Percentiles rank a stretch among this genome's conserved stretches.
Evolutionary conservation across 768 basidiomycete species (phyloP).

Genomic region (Boletus coccyginus): DNA sequence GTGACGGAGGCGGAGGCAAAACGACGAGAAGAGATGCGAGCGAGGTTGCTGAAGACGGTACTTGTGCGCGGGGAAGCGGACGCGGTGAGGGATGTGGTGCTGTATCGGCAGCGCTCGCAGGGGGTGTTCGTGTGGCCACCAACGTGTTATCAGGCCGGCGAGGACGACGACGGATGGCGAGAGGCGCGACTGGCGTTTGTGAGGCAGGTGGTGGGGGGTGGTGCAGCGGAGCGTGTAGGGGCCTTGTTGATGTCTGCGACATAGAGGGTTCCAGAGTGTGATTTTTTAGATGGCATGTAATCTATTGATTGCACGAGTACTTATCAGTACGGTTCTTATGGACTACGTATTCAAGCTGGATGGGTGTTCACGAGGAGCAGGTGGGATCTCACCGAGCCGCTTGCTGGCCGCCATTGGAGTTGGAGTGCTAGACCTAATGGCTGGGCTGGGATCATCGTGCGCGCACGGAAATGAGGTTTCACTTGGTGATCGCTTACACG

Average conservation of each 20-base stretch:
- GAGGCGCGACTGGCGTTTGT: slow-evolving; percentile 18
- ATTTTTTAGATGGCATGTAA: not conserved
- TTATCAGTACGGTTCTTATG: too few relatives aligned
- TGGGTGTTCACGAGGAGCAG: too few relatives aligned
- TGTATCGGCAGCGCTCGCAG: slow-evolving; percentile 50
- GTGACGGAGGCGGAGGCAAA: slow-evolving; percentile 28
- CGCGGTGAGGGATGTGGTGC: slow-evolving; percentile 50
- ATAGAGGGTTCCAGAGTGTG: not conserved
- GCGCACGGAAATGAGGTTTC: too few relatives aligned
- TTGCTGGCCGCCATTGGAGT: too few relatives aligned
- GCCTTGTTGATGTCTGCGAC: slow-evolving; percentile 5
- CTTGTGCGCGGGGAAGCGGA: slow-evolving; percentile 47
- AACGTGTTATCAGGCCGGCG: slow-evolving; percentile 42
- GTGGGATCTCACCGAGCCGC: too few relatives aligned
- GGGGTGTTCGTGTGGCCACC: slow-evolving; percentile 45
- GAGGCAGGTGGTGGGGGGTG: slow-evolving; percentile 4
- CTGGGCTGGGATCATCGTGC: too few relatives aligned
- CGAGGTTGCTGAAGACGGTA: slow-evolving; percentile 50
- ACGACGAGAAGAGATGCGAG: slow-evolving; percentile 23
- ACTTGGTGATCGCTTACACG: too few relatives aligned
- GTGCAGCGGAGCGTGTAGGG: slow-evolving; percentile 11
- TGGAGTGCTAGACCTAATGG: too few relatives aligned
- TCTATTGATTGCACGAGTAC: not conserved
- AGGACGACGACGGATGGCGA: slow-evolving; percentile 14
- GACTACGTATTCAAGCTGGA: too few relatives aligned